These are phyloP conservation scores for Trypanosoma congolense DNA, from an alignment of 208 protist genomes.

Conservation along the genomic window DNA sequence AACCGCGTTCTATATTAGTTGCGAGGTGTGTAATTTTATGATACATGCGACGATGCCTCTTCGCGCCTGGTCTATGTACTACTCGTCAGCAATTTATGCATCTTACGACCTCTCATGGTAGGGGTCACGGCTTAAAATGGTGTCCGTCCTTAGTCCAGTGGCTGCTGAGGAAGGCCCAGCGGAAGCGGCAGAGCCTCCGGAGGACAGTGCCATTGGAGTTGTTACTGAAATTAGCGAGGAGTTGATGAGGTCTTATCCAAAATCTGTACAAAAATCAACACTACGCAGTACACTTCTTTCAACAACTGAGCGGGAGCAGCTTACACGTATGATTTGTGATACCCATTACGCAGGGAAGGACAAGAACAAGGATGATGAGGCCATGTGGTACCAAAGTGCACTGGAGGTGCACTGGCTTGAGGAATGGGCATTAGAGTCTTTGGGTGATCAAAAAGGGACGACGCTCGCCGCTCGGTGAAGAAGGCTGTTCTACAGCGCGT, in stretches of 20 bases:
- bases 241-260: conserved; percentile 11
- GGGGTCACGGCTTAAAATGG: conserved; percentile 10
- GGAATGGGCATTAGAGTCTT: conserved; percentile 46
- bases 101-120: no score
- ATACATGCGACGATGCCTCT: no score
- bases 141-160: no score
- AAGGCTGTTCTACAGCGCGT: conserved; percentile 65
- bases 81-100: no score
- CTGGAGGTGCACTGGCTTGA: conserved; percentile 76
- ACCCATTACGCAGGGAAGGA: conserved; percentile 45
- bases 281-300: conserved; percentile 28
- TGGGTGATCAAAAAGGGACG: conserved; percentile 10
- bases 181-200: neutral
- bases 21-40: no score
- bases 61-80: no score
- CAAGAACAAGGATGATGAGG: conserved; percentile 28
- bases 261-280: neutral
- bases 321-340: conserved; percentile 61
- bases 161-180: neutral
- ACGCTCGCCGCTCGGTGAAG: conserved; percentile 55
- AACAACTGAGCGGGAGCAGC: conserved; percentile 22
- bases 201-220: neutral
- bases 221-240: conserved; percentile 13
- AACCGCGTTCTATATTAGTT: no score
- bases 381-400: conserved; percentile 63